Conservation (phyloP, 805 yeast species). For the Candida verbasci region DNA sequence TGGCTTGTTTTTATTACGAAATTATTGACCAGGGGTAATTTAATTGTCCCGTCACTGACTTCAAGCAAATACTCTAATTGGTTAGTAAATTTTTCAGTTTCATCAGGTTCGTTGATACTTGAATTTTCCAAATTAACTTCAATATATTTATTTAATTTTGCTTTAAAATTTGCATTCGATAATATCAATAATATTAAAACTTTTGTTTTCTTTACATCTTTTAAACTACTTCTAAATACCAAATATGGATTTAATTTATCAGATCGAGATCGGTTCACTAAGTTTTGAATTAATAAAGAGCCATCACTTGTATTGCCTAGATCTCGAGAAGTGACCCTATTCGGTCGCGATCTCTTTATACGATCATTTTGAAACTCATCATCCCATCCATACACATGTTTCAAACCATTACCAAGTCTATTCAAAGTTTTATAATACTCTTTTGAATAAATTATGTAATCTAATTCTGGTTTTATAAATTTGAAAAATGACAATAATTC, state of each 20-base stretch:
- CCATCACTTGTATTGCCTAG: background rate
- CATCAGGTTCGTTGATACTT: conserved; percentile 3
- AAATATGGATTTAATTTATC: conserved; percentile 7
- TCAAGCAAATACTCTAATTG: conserved; percentile 10
- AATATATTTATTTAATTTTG: conserved; percentile 1
- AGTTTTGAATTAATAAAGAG: conserved; percentile 1
- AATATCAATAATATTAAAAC: background rate
- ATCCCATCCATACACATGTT: conserved; percentile 1
- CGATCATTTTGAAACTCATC: background rate
- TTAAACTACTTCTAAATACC: conserved; percentile 4
- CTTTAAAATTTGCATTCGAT: background rate
- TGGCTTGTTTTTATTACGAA: conserved; percentile 2
- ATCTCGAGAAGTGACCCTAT: background rate
- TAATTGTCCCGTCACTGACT: conserved; percentile 9
- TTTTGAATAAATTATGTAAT: conserved; percentile 8
- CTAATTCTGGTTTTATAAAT: conserved; percentile 16
- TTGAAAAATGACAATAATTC: conserved; percentile 18
- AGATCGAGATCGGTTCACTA: background rate
- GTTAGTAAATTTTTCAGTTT: conserved; percentile 10
- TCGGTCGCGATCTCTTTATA: background rate
- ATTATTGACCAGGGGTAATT: conserved; percentile 17
- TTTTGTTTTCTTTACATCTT: conserved; percentile 1
- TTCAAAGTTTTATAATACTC: conserved; percentile 3
- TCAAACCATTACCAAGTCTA: conserved; percentile 1
- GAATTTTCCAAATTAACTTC: background rate